phyloP scores from a whole-genome alignment of 1,284 basidiomycete genomes.

The Porphyrellus sp. region DNA sequence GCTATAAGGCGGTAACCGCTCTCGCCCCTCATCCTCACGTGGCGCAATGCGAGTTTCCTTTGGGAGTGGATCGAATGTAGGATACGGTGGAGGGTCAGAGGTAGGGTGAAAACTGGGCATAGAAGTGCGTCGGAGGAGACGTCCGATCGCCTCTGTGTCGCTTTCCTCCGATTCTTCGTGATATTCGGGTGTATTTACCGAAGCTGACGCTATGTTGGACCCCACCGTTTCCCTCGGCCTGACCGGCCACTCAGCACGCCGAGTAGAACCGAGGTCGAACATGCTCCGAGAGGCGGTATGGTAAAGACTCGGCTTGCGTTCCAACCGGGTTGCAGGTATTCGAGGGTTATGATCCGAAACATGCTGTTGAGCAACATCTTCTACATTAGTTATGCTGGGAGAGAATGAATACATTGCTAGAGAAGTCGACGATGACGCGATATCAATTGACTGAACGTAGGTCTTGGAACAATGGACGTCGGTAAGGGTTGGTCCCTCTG shows the following conservation, averaged over 20 bases:
- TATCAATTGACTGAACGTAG: slow-evolving; percentile 7
- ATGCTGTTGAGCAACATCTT: slow-evolving; percentile 1
- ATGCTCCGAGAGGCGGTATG: slow-evolving; percentile 49
- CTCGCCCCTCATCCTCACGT: slow-evolving; percentile 61
- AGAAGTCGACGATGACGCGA: slow-evolving; percentile 13
- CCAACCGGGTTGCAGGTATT: slow-evolving; percentile 8
- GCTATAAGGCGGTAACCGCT: slow-evolving; percentile 78
- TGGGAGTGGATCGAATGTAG: slow-evolving; percentile 29
- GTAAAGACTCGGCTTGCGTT: slow-evolving; percentile 28
- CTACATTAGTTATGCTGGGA: slow-evolving; percentile 6
- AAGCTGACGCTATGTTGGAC: slow-evolving; percentile 13
- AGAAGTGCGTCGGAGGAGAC: slow-evolving; percentile 31
- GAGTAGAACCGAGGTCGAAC: slow-evolving; percentile 38
- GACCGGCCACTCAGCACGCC: slow-evolving; percentile 14
- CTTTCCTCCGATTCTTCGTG: slow-evolving; percentile 26
- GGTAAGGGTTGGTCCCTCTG: slow-evolving; percentile 11
- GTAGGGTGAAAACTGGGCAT: slow-evolving; percentile 35
- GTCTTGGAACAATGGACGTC: slow-evolving; percentile 34
- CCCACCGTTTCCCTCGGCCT: slow-evolving; percentile 16
- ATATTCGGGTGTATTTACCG: slow-evolving; percentile 11
- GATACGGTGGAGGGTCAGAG: slow-evolving; percentile 36
- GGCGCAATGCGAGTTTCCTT: slow-evolving; percentile 18
- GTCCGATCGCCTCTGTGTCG: slow-evolving; percentile 26
- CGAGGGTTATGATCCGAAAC: slow-evolving; percentile 4
- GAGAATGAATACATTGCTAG: slow-evolving; percentile 18